Base-by-base conservation (phyloP, 1,139 yeast species). In the Debaryomyces singareniensis region DNA sequence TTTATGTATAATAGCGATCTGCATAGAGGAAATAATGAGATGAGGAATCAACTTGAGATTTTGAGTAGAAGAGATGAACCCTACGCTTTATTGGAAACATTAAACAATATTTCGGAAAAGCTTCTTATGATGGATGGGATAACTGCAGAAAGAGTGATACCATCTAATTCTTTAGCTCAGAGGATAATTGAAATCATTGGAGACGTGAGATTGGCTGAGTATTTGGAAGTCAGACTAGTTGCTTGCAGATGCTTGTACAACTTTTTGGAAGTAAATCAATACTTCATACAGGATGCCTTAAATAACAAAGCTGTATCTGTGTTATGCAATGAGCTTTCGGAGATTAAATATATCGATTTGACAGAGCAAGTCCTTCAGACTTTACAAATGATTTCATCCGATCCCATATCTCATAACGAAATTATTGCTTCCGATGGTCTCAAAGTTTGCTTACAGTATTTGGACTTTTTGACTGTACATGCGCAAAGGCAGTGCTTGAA, bases 311-410 rank as follows among this genome's bases (percentile, higher is more conserved):
- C 82, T 1, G 71, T 87, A 9, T 78, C 76, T 25, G 76, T 74
- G 1, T 59, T 91, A 25, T 76, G 84, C 42, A 62, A 67, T 9
- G 83, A 83, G 43, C 56, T 91, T 27, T 52, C 74, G 40, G 95
- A 86, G 42, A 81, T 89, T 13, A 76, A 78, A 35, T 87, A 75
- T 50, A 89, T 91, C 32, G 98, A 91, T 51, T 63, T 91, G 35
- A 71, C 96, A 0, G 98, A 91, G 51, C 96, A 89, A 53, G 89
- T 91, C 0, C 58, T 91, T 26, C 89, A 81, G 42, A 78, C 93
- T 0, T 57, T 82, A 32, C 89, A 81, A 49, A 66, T 75, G 56
- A 72, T 82, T 9, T 76, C 87, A 1, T 58, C 78, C 35, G 69
- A 71, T 25, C 63, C 71, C 5, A 71, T 78, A 2, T 43, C 70